Percentiles rank a stretch among this genome's conserved stretches.
Evolutionary conservation across 2,329 filamentous ascomycete species (phyloP).

Genomic region (Fusarium sp.): DNA sequence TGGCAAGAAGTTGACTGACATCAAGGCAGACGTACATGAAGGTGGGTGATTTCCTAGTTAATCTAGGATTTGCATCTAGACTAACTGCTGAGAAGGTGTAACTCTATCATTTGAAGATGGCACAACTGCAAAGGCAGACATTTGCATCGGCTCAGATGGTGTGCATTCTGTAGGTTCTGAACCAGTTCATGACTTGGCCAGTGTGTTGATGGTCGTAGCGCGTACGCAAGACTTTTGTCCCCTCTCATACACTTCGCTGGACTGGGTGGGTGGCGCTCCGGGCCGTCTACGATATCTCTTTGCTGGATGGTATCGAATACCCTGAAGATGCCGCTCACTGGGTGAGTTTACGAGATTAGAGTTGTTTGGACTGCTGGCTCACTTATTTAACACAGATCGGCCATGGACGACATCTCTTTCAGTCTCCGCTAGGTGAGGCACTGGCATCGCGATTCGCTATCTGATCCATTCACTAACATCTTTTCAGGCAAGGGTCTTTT

Average conservation of each 20-base stretch:
- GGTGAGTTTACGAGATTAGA: background rate
- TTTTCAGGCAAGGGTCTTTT: background rate
- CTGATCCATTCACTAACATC: background rate
- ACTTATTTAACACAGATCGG: background rate
- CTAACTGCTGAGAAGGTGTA: background rate
- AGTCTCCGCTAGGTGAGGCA: background rate
- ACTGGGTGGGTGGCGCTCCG: background rate
- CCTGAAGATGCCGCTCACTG: background rate
- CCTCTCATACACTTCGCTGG: background rate
- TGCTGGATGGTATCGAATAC: background rate
- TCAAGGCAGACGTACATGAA: background rate
- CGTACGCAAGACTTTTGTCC: background rate
- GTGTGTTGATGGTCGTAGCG: background rate
- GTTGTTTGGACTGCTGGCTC: background rate
- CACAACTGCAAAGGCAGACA: background rate
- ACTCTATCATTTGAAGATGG: slow-evolving; percentile 1
- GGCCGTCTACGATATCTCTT: background rate
- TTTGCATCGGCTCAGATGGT: background rate
- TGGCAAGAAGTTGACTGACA: background rate
- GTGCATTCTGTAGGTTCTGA: background rate
- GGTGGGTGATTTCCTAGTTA: background rate
- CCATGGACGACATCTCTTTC: background rate
- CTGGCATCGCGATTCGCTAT: too few relatives aligned
- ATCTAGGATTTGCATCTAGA: accelerated
- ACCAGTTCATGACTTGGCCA: background rate